A percentile compares a stretch with the other conserved stretches of the same genome.
Conservation (phyloP, 768 basidiomycete genomes). For the Tephrocybe sp. region DNA sequence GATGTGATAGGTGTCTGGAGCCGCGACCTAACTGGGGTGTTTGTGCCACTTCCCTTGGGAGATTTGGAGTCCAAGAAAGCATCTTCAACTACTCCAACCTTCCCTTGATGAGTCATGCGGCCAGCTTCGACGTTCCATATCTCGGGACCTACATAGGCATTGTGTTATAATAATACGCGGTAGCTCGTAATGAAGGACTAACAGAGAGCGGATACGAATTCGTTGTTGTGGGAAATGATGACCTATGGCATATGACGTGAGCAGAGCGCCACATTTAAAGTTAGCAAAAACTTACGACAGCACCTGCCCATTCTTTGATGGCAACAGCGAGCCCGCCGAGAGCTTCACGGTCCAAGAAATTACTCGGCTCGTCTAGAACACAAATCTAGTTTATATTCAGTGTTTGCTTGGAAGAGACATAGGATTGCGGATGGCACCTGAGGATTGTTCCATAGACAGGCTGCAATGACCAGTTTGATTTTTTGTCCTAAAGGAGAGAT, state of each 20-base stretch:
- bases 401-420: not conserved
- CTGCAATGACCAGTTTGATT: slow-evolving; percentile 94
- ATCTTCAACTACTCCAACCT: slow-evolving; percentile 83
- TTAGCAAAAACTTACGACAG: slow-evolving; percentile 55
- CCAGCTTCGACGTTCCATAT: slow-evolving; percentile 94
- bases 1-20: slow-evolving; percentile 73
- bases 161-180: no score
- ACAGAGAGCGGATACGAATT: slow-evolving; percentile 85
- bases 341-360: slow-evolving; percentile 96
- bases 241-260: slow-evolving; percentile 43
- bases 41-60: slow-evolving; percentile 67
- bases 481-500: slow-evolving; percentile 68
- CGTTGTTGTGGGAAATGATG: slow-evolving; percentile 95
- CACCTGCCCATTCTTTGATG: slow-evolving; percentile 93
- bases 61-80: slow-evolving; percentile 71
- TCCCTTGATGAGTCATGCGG: slow-evolving; percentile 84
- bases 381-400: slow-evolving; percentile 48
- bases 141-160: slow-evolving; percentile 64
- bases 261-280: slow-evolving; percentile 9
- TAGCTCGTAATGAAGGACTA: no score
- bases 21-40: slow-evolving; percentile 71
- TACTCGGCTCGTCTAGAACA: slow-evolving; percentile 88
- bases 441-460: slow-evolving; percentile 95
- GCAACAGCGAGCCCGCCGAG: slow-evolving; percentile 93
- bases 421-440: slow-evolving; percentile 51